These are phyloP conservation scores for Parachaetomium inaequale DNA, from an alignment of 495 filamentous ascomycete species.

Conservation along the genomic window DNA sequence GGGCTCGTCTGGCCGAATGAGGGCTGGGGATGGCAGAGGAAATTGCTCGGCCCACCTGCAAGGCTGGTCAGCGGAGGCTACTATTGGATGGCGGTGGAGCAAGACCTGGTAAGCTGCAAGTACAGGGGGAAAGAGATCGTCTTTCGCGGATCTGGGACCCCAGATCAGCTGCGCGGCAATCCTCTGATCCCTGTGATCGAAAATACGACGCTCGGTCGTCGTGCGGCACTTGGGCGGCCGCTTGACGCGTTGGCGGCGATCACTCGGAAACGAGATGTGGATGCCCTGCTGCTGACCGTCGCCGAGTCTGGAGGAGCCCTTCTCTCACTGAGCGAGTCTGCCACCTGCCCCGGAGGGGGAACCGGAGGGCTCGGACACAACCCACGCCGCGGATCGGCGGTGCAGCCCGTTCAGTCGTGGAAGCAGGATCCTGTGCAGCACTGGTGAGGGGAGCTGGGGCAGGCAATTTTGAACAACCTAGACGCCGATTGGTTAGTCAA, in stretches of 20 bases:
- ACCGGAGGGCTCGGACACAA: conserved; percentile 12
- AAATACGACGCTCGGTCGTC: conserved; percentile 16
- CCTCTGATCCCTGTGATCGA: conserved; percentile 34
- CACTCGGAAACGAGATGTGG: conserved; percentile 18
- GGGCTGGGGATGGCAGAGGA: conserved; percentile 14
- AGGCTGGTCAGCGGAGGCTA: conserved; percentile 26
- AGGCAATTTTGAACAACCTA: conserved; percentile 4
- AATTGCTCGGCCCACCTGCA: conserved; percentile 25
- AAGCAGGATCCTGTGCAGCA: not conserved
- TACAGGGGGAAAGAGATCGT: conserved; percentile 30
- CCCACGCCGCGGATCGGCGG: conserved; percentile 11
- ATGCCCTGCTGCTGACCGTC: not conserved
- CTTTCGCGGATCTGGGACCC: conserved; percentile 28
- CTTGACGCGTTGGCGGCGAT: conserved; percentile 23
- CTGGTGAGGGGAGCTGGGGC: not conserved
- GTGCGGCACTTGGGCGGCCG: conserved; percentile 31
- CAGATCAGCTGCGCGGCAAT: conserved; percentile 34
- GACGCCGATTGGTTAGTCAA: conserved; percentile 6
- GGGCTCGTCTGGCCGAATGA: conserved; percentile 21
- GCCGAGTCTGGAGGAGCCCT: not conserved
- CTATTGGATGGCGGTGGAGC: conserved; percentile 26
- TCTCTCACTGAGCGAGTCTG: not conserved
- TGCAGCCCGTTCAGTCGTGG: not conserved
- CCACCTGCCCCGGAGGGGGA: not conserved
- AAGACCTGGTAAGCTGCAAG: conserved; percentile 19